Evolutionary conservation across 2,329 filamentous ascomycete genomes (phyloP).

Genomic region (Monosporascus sp.): DNA sequence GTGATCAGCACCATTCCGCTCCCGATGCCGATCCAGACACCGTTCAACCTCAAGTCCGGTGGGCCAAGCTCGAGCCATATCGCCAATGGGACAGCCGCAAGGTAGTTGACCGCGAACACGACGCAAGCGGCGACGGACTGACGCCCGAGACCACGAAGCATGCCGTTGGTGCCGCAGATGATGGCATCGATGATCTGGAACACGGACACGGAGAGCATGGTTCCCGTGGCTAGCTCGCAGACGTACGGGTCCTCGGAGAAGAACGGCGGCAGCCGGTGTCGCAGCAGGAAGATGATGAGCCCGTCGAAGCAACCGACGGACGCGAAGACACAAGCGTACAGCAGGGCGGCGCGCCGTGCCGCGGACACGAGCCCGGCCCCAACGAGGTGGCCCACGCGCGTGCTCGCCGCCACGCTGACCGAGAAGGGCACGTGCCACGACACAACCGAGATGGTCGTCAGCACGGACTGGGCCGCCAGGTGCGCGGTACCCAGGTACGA

Average conservation of each 20-base stretch:
- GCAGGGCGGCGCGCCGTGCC: conserved; percentile 25
- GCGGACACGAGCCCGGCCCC: conserved; percentile 29
- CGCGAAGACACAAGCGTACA: conserved; percentile 30
- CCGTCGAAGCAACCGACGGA: conserved; percentile 30
- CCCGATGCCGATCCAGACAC: conserved; percentile 31
- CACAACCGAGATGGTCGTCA: conserved; percentile 35
- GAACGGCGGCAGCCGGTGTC: conserved; percentile 23
- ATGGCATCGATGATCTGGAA: conserved; percentile 32
- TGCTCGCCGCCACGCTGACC: conserved; percentile 35
- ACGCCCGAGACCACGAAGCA: conserved; percentile 34
- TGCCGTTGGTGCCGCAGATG: conserved; percentile 31
- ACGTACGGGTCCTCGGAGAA: conserved; percentile 28
- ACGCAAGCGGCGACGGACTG: conserved; percentile 33
- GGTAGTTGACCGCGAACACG: conserved; percentile 31
- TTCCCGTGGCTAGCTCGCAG: conserved; percentile 21
- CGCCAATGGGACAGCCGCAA: conserved; percentile 32
- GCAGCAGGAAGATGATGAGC: conserved; percentile 24
- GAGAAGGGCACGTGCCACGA: conserved; percentile 40
- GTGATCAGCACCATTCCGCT: conserved; percentile 28
- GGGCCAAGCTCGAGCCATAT: conserved; percentile 33
- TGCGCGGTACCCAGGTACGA: conserved; percentile 38
- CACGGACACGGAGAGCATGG: conserved; percentile 27
- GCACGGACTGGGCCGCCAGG: conserved; percentile 36
- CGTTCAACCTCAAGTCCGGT: conserved; percentile 25
- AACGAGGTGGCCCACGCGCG: conserved; percentile 37